These are phyloP conservation scores for Aureobasidium sp. DNA, from an alignment of 2,329 filamentous ascomycete genomes.

Conservation along the genomic window DNA sequence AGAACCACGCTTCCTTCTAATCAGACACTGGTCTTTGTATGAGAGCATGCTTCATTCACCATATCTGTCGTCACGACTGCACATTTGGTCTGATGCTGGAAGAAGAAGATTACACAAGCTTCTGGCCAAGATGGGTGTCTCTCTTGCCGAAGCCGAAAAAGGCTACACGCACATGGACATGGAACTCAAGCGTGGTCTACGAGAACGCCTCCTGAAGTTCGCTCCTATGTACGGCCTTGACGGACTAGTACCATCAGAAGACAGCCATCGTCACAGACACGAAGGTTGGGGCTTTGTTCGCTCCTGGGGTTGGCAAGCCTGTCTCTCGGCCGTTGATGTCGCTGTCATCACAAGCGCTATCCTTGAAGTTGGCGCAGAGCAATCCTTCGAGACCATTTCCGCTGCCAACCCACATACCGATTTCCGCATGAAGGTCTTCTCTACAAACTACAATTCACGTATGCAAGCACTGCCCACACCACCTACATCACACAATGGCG, in stretches of 20 bases:
- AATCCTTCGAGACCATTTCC: slow-evolving; percentile 11
- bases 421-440: slow-evolving; percentile 9
- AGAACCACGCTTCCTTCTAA: slow-evolving; percentile 84
- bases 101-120: slow-evolving; percentile 86
- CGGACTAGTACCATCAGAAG: slow-evolving; percentile 75
- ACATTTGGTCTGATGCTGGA: slow-evolving; percentile 89
- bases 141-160: slow-evolving; percentile 85
- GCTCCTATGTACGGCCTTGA: slow-evolving; percentile 90
- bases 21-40: slow-evolving; percentile 94
- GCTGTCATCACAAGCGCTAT: slow-evolving; percentile 88
- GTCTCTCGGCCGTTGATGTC: slow-evolving; percentile 85
- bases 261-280: slow-evolving; percentile 58
- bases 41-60: slow-evolving; percentile 98
- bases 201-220: slow-evolving; percentile 80
- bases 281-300: slow-evolving; percentile 96
- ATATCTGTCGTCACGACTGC: slow-evolving; percentile 82
- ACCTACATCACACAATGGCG: slow-evolving; percentile 23
- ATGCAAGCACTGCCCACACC: slow-evolving; percentile 27
- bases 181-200: slow-evolving; percentile 80
- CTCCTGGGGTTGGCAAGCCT: slow-evolving; percentile 96
- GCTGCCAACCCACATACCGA: slow-evolving; percentile 15
- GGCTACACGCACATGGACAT: slow-evolving; percentile 98
- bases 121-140: slow-evolving; percentile 96
- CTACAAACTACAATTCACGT: slow-evolving; percentile 21
- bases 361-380: slow-evolving; percentile 67